Conservation (phyloP, 2,329 filamentous ascomycete species). For the Talaromyces sp. region DNA sequence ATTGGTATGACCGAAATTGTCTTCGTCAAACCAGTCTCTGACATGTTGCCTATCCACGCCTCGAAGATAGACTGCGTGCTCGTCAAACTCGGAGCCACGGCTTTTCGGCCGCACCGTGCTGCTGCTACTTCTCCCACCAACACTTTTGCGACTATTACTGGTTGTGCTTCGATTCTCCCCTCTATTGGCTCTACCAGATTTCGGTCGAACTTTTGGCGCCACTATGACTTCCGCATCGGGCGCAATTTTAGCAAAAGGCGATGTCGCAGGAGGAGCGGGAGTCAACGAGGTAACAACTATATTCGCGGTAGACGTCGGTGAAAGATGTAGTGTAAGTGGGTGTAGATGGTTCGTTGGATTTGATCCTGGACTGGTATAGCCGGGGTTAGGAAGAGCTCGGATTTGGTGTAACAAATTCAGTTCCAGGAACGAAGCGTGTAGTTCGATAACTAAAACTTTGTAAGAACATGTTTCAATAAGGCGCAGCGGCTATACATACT, state of each 20-base stretch:
- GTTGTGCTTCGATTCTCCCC: slow-evolving; percentile 82
- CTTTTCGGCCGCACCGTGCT: slow-evolving; percentile 66
- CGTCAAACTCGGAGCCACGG: slow-evolving; percentile 62
- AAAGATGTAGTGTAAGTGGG: slow-evolving; percentile 86
- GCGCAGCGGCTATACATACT: slow-evolving; percentile 48
- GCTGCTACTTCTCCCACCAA: slow-evolving; percentile 64
- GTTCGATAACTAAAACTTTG: slow-evolving; percentile 68
- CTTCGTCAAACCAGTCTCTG: slow-evolving; percentile 75
- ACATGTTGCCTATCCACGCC: slow-evolving; percentile 71
- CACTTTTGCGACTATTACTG: slow-evolving; percentile 65
- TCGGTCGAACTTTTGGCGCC: slow-evolving; percentile 83
- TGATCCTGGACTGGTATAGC: slow-evolving; percentile 53
- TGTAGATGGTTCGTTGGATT: slow-evolving; percentile 61
- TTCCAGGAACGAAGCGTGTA: slow-evolving; percentile 93
- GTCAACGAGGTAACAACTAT: slow-evolving; percentile 82
- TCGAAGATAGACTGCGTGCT: slow-evolving; percentile 66
- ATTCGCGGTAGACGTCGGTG: slow-evolving; percentile 91
- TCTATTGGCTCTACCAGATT: slow-evolving; percentile 68
- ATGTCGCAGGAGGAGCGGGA: slow-evolving; percentile 65
- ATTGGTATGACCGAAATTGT: slow-evolving; percentile 54
- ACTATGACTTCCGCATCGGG: slow-evolving; percentile 96
- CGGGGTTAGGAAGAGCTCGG: slow-evolving; percentile 85
- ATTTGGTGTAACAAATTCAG: slow-evolving; percentile 92
- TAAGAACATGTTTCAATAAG: slow-evolving; percentile 3
- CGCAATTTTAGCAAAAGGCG: slow-evolving; percentile 85